Conservation (phyloP, 1,284 basidiomycete species). For the Ustilago lituana region DNA sequence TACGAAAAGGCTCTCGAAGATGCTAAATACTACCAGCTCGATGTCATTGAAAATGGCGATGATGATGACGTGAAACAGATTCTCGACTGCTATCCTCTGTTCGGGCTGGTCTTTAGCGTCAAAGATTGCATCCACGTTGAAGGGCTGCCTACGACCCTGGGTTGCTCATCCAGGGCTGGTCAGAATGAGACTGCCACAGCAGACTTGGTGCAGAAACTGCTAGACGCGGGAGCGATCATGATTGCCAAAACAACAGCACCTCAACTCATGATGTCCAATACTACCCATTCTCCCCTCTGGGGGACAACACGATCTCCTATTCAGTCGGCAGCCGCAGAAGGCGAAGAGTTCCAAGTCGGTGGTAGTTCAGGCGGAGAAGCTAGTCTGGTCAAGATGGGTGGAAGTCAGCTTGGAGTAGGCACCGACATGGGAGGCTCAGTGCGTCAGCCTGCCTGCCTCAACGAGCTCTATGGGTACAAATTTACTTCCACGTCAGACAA, state of each 20-base stretch:
- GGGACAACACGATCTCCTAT: slow-evolving; percentile 15
- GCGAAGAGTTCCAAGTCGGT: slow-evolving; percentile 46
- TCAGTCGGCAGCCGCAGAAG: neutral
- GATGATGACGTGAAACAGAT: neutral
- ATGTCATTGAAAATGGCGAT: neutral
- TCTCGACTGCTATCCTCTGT: slow-evolving; percentile 9
- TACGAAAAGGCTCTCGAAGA: slow-evolving; percentile 14
- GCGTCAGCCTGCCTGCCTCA: slow-evolving; percentile 48
- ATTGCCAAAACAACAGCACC: slow-evolving; percentile 54
- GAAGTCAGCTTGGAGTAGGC: slow-evolving; percentile 44
- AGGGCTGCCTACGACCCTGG: slow-evolving; percentile 36
- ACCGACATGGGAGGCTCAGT: slow-evolving; percentile 56
- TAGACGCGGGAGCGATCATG: slow-evolving; percentile 35
- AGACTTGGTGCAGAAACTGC: slow-evolving; percentile 12
- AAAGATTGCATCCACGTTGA: slow-evolving; percentile 52
- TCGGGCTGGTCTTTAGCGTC: slow-evolving; percentile 47
- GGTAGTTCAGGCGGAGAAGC: slow-evolving; percentile 55
- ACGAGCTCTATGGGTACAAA: slow-evolving; percentile 34
- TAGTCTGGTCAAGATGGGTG: slow-evolving; percentile 36
- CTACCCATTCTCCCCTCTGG: slow-evolving; percentile 39
- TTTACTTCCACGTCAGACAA: slow-evolving; percentile 1
- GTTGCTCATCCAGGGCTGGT: slow-evolving; percentile 34
- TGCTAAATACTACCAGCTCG: neutral
- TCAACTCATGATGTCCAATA: slow-evolving; percentile 49
- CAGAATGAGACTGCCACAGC: slow-evolving; percentile 1